phyloP scores from a whole-genome alignment of 108 stramenopile genomes.

The Pseudonitzschia multiseries region DNA sequence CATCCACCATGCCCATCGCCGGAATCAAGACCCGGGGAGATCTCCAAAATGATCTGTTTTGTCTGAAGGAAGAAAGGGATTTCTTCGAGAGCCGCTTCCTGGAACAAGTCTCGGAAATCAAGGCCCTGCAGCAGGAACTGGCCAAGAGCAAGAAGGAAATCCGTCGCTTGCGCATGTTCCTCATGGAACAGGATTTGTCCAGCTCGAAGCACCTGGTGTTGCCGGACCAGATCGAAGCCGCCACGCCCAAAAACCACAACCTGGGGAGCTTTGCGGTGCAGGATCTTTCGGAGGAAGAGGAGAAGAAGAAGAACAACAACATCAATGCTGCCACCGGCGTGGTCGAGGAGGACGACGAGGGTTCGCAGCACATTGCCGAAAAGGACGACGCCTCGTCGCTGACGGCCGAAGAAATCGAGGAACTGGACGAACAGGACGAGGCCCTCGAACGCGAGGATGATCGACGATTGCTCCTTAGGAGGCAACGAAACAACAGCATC shows the following conservation, averaged over 20 bases:
- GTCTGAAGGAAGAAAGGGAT: slow-evolving; percentile 47
- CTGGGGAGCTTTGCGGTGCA: neutral
- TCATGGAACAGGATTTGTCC: neutral
- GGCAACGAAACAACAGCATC: neutral
- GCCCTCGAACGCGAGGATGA: neutral
- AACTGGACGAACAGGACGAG: slow-evolving; percentile 14
- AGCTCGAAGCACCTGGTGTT: neutral
- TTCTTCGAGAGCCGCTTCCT: slow-evolving; percentile 42
- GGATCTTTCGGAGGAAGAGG: neutral
- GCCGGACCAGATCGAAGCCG: neutral
- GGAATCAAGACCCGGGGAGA: slow-evolving; percentile 14
- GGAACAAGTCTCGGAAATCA: slow-evolving; percentile 48
- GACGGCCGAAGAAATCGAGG: slow-evolving; percentile 20
- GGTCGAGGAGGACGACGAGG: slow-evolving; percentile 6
- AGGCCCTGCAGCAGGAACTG: slow-evolving; percentile 31
- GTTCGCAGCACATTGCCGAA: slow-evolving; percentile 6
- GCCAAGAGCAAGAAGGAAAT: slow-evolving; percentile 40
- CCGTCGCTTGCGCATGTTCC: slow-evolving; percentile 13
- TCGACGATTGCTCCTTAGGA: neutral
- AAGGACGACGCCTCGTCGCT: slow-evolving; percentile 18
- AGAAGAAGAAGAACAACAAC: too few relatives aligned
- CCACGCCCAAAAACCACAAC: slow-evolving; percentile 6
- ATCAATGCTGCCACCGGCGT: neutral
- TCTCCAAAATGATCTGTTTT: slow-evolving; percentile 46
- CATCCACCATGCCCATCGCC: neutral